phyloP scores from a whole-genome alignment of 2,329 filamentous ascomycete species.

The Bimuria novae-zelandiae region DNA sequence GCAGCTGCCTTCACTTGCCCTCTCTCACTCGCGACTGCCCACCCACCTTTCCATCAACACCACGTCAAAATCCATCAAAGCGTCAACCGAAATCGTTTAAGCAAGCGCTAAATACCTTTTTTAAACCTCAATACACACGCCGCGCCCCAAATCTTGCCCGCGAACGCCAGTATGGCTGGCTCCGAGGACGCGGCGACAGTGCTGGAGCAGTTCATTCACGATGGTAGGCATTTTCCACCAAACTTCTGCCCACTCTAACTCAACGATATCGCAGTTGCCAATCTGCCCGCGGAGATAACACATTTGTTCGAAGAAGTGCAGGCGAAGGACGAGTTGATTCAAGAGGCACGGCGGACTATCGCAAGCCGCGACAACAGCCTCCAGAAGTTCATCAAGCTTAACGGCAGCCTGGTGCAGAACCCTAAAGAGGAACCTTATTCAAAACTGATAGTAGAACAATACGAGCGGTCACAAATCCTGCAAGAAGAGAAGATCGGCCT shows the following conservation, averaged over 20 bases:
- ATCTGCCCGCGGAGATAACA: conserved; percentile 79
- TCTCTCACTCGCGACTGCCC: conserved; percentile 15
- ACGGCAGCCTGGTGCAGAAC: conserved; percentile 74
- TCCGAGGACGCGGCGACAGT: conserved; percentile 69
- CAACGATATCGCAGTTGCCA: conserved; percentile 60
- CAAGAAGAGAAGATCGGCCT: conserved; percentile 76
- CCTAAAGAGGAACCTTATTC: conserved; percentile 74
- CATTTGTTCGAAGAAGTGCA: conserved; percentile 84
- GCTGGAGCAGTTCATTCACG: conserved; percentile 77
- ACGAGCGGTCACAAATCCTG: conserved; percentile 68
- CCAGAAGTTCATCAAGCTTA: conserved; percentile 79
- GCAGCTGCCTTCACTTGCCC: conserved; percentile 13
- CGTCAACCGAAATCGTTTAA: not conserved
- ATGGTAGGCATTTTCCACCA: conserved; percentile 51
- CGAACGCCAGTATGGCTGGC: conserved; percentile 34
- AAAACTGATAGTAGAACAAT: conserved; percentile 70
- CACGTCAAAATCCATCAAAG: conserved; percentile 25
- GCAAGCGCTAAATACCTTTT: not conserved
- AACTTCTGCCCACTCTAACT: not conserved
- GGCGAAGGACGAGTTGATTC: conserved; percentile 75
- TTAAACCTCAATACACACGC: not conserved
- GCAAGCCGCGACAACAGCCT: conserved; percentile 74
- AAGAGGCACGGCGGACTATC: conserved; percentile 70
- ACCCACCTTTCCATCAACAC: conserved; percentile 20
- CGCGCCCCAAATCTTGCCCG: not conserved